Conservation (phyloP, 2,329 filamentous ascomycete species). For the Cryphonectria nitschkei region DNA sequence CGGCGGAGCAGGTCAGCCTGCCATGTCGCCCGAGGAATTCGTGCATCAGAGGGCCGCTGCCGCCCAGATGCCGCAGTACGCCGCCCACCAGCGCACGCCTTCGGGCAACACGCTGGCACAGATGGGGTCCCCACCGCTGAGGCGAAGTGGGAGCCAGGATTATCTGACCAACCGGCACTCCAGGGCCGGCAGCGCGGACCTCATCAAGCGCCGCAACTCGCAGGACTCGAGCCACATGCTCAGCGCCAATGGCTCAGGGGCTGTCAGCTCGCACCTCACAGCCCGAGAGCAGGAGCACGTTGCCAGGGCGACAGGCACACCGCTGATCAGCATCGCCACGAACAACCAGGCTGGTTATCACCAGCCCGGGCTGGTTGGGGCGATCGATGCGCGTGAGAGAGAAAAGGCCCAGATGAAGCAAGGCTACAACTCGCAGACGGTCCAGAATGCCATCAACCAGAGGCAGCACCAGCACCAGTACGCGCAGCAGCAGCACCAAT, state of each 20-base stretch:
- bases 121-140: constrained; percentile 48
- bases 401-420: constrained; percentile 75
- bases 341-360: constrained; percentile 49
- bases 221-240: constrained; percentile 59
- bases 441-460: constrained; percentile 73
- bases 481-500: constrained; percentile 39
- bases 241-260: constrained; percentile 48
- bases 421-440: constrained; percentile 69
- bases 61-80: constrained; percentile 54
- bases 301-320: constrained; percentile 78
- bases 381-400: constrained; percentile 78
- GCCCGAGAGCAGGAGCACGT: constrained; percentile 88
- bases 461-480: constrained; percentile 52
- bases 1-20: constrained; percentile 50
- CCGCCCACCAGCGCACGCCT: constrained; percentile 62
- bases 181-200: constrained; percentile 51
- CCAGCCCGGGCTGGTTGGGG: constrained; percentile 69
- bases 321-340: constrained; percentile 70
- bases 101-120: constrained; percentile 54
- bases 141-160: constrained; percentile 47
- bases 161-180: constrained; percentile 45
- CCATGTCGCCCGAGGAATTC: constrained; percentile 77
- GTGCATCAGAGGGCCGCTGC: constrained; percentile 75
- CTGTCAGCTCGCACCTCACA: constrained; percentile 64
- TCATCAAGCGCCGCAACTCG: constrained; percentile 59